These are phyloP conservation scores for Cornus controversa DNA, from an alignment of 148 eudicot species.

Conservation along the genomic window DNA sequence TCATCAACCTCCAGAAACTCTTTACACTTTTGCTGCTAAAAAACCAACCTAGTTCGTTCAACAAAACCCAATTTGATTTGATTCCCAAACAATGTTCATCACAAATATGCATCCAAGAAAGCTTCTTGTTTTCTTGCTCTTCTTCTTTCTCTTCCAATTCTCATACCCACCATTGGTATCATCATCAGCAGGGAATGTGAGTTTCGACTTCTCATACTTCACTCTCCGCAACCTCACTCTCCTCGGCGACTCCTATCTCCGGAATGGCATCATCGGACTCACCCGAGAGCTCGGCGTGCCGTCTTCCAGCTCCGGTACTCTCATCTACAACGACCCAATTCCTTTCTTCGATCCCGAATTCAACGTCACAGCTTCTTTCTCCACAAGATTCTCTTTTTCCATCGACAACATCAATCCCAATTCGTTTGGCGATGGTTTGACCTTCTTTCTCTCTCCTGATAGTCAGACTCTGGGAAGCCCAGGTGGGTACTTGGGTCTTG, in stretches of 20 bases:
- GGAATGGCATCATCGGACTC: conserved; percentile 53
- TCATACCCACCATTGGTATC: conserved; percentile 7
- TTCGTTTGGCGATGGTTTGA: conserved; percentile 70
- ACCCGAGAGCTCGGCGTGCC: conserved; percentile 67
- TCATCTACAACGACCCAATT: conserved; percentile 61
- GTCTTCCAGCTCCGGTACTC: conserved; percentile 68
- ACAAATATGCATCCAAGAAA: conserved; percentile 33
- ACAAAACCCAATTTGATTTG: background rate
- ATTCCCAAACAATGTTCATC: background rate
- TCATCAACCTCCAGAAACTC: conserved; percentile 17
- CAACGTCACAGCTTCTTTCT: conserved; percentile 67
- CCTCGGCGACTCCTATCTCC: conserved; percentile 75
- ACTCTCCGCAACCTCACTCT: conserved; percentile 64
- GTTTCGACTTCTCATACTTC: conserved; percentile 51
- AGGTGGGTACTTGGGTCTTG: conserved; percentile 81
- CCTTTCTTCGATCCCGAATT: conserved; percentile 44
- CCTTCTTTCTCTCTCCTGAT: conserved; percentile 72
- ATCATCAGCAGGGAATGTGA: conserved; percentile 19
- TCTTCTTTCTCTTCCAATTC: conserved; percentile 17
- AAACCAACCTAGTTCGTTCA: no score
- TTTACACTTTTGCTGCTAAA: background rate
- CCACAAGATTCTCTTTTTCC: conserved; percentile 65
- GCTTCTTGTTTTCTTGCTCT: conserved; percentile 30
- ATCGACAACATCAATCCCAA: conserved; percentile 49
- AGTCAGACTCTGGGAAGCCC: conserved; percentile 63